These are phyloP conservation scores for Polyporus tsugae DNA, from an alignment of 1,284 basidiomycete genomes.

Conservation along the genomic window DNA sequence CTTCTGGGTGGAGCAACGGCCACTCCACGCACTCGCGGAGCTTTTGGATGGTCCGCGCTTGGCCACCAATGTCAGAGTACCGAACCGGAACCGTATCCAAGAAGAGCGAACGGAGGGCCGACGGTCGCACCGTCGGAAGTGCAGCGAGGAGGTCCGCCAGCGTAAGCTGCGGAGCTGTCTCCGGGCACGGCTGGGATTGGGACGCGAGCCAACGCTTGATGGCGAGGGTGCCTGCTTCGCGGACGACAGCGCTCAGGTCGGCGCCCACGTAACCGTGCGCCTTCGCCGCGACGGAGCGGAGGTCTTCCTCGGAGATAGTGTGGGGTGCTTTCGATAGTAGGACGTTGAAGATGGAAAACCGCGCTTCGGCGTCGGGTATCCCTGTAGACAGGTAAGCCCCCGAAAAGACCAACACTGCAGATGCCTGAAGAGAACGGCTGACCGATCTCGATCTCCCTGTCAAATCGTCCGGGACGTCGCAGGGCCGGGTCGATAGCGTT, in stretches of 20 bases:
- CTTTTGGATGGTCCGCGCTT: constrained; percentile 80
- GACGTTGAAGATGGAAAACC: constrained; percentile 86
- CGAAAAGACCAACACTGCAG: background rate
- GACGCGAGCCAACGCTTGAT: constrained; percentile 83
- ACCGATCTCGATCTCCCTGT: constrained; percentile 98
- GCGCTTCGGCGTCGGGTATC: constrained; percentile 87
- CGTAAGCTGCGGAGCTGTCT: constrained; percentile 55
- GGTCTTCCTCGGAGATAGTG: constrained; percentile 64
- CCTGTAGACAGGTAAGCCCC: constrained; percentile 55
- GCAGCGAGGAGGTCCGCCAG: constrained; percentile 75
- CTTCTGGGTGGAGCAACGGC: constrained; percentile 88
- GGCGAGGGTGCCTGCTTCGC: constrained; percentile 91
- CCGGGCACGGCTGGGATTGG: constrained; percentile 35
- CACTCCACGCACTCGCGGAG: constrained; percentile 93
- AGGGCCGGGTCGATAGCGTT: constrained; percentile 98
- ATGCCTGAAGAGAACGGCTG: constrained; percentile 29
- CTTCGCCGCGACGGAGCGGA: constrained; percentile 74
- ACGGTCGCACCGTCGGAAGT: constrained; percentile 86
- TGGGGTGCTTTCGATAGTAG: constrained; percentile 87
- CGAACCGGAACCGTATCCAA: constrained; percentile 85
- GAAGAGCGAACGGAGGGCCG: constrained; percentile 94
- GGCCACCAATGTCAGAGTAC: constrained; percentile 93
- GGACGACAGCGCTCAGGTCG: constrained; percentile 91
- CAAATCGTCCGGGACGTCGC: constrained; percentile 93
- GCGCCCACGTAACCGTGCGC: constrained; percentile 99